A percentile compares a stretch with the other conserved stretches of the same genome.
phyloP scores from a whole-genome alignment of 192 early-diverging fungal species.

The Chytriomyces hyalinus region DNA sequence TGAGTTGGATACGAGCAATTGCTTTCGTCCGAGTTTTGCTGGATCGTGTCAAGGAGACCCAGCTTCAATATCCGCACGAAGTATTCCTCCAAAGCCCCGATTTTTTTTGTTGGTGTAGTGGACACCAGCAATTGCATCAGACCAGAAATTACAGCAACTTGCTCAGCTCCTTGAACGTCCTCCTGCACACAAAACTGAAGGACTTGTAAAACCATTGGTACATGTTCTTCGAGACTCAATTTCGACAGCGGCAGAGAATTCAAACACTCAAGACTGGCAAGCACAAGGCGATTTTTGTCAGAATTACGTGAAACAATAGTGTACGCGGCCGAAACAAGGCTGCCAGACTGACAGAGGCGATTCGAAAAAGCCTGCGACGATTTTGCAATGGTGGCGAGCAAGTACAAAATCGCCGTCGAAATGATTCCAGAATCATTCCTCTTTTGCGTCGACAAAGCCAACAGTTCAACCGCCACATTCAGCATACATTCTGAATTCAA shows the following conservation, averaged over 20 bases:
- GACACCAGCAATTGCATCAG: not conserved
- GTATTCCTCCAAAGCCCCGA: not conserved
- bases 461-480: too few species aligned
- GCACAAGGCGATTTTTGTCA: not conserved
- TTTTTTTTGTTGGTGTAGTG: not conserved
- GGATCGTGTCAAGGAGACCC: not conserved
- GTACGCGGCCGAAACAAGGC: not conserved
- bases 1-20: not conserved
- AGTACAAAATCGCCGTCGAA: not conserved
- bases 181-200: not conserved
- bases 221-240: not conserved
- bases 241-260: not conserved
- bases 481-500: conserved; percentile 3
- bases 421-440: not conserved
- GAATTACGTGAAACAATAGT: not conserved
- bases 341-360: not conserved
- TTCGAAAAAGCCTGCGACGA: not conserved
- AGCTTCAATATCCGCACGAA: not conserved
- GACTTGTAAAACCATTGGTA: not conserved
- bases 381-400: not conserved
- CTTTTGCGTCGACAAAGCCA: not conserved
- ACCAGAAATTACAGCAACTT: not conserved
- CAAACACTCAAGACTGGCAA: not conserved
- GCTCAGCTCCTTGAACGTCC: not conserved
- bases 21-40: not conserved